These are phyloP conservation scores for Ceriops zippeliana DNA, from an alignment of 345 rosid species.

Conservation along the genomic window DNA sequence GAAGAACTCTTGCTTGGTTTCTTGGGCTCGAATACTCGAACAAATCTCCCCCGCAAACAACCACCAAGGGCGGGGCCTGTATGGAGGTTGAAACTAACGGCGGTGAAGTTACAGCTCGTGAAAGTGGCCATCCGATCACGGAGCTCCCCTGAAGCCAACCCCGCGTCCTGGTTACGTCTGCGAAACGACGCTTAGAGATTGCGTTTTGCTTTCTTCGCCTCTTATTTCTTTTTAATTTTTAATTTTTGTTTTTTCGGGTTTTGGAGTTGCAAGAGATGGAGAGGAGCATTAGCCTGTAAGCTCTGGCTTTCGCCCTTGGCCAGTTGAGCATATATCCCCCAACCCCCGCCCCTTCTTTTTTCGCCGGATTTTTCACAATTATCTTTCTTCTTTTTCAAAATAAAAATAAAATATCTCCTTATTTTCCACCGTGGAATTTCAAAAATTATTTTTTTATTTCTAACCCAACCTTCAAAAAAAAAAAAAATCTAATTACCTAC, in stretches of 20 bases:
- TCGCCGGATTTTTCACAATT: background rate
- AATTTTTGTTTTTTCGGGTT: too few species aligned
- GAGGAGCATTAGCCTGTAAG: background rate
- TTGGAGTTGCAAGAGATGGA: too few species aligned
- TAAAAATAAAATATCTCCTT: too few species aligned
- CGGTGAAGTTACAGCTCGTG: constrained; percentile 41
- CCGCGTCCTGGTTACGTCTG: too few species aligned
- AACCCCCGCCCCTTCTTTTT: background rate
- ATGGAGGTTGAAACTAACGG: constrained; percentile 36
- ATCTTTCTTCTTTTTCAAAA: background rate
- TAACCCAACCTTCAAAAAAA: too few species aligned
- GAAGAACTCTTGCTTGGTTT: background rate
- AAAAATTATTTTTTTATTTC: too few species aligned
- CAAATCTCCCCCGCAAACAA: constrained; percentile 18
- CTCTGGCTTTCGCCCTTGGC: background rate
- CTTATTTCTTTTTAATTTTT: too few species aligned
- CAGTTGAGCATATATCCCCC: background rate
- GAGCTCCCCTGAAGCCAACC: too few species aligned
- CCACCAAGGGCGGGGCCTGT: constrained; percentile 13
- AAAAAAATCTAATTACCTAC: too few species aligned
- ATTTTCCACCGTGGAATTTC: too few species aligned
- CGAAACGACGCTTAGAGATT: too few species aligned
- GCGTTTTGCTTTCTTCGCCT: too few species aligned
- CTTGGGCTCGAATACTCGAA: constrained; percentile 18
- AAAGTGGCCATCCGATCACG: constrained; percentile 56